Base-by-base conservation (phyloP, 2,329 filamentous ascomycete species). In the Chaetomium sp. region DNA sequence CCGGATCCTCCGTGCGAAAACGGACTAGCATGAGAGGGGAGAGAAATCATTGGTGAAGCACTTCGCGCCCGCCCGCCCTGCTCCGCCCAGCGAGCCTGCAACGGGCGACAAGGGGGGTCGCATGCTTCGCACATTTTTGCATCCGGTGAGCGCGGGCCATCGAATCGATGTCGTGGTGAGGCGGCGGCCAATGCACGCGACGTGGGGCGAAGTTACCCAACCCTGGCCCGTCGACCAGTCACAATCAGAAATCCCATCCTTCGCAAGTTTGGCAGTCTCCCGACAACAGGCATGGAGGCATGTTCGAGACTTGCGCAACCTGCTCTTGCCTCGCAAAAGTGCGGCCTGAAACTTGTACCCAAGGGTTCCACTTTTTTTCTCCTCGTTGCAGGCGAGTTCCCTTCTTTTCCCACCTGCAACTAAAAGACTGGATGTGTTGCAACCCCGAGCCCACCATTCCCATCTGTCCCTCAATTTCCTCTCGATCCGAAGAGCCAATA, bases 81-180 rank as follows among this genome's bases (percentile, higher is more conserved):
- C 36, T 12, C 7, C 36, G 36, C 27, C 27, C 27, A 35, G 32
- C 27, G 32, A 44, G 9, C 5, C 6, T 35, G 14, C 34, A 40
- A 11, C 35, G 35, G 35, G 47, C 19, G 35, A 38, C 46, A 49
- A 32, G 19, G 43, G 19, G 43, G 2, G 42, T 5, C 19, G n/a
- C 19, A 44, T n/a, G 43, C 43, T 32, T 32, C 43, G 35, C 32
- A 35, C 9, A 27, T 27, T 27, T 27, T 35, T 46, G 44, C 32
- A 4, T 33, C 14, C 32, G 44, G 44, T 14, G 37, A 41, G 35
- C 53, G 53, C 45, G 56, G 45, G 49, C 57, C 54, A 55, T 58
- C 59, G 56, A 59, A 59, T 59, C 50, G 59, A 60, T 35, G 48
- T 42, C 52, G 46, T 53, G 50, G 50, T 49, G 43, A 56, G 57